A percentile compares a stretch with the other conserved stretches of the same genome.
phyloP scores from a whole-genome alignment of 2,329 filamentous ascomycete species.

The Ophiostoma sp. region DNA sequence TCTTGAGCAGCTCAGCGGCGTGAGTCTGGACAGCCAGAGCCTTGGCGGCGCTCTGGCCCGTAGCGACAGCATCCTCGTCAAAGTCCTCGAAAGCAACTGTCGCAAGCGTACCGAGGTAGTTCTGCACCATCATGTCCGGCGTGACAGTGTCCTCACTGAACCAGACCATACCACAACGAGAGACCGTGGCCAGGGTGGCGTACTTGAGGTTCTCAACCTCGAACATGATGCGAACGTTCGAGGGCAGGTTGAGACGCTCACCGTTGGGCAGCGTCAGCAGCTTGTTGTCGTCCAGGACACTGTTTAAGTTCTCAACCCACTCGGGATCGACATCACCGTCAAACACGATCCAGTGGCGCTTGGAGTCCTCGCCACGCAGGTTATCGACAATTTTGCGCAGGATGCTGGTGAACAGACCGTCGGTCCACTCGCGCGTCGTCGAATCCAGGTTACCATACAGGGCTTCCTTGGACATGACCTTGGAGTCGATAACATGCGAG shows the following conservation, averaged over 20 bases:
- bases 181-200: conserved; percentile 96
- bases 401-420: conserved; percentile 96
- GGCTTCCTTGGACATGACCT: conserved; percentile 99
- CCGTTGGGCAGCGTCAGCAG: conserved; percentile 94
- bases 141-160: conserved; percentile 98
- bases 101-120: conserved; percentile 83
- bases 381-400: conserved; percentile 98
- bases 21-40: conserved; percentile 75
- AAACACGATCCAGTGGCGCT: conserved; percentile 99
- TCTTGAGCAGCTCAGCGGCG: conserved; percentile 75
- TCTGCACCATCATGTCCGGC: conserved; percentile 84
- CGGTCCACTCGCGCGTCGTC: conserved; percentile 97
- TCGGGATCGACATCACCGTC: conserved; percentile 98
- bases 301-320: conserved; percentile 99
- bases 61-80: conserved; percentile 78
- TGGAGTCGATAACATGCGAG: conserved; percentile 96
- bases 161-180: conserved; percentile 99
- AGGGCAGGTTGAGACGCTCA: conserved; percentile 89
- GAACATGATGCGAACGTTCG: conserved; percentile 99
- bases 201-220: conserved; percentile 98
- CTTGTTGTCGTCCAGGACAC: conserved; percentile 98
- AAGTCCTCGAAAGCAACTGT: conserved; percentile 89
- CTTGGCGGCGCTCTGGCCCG: conserved; percentile 74
- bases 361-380: conserved; percentile 91
- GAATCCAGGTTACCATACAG: conserved; percentile 94